Evolutionary conservation across 768 basidiomycete species (phyloP).

Genomic region (Lanmaoa rubissima): DNA sequence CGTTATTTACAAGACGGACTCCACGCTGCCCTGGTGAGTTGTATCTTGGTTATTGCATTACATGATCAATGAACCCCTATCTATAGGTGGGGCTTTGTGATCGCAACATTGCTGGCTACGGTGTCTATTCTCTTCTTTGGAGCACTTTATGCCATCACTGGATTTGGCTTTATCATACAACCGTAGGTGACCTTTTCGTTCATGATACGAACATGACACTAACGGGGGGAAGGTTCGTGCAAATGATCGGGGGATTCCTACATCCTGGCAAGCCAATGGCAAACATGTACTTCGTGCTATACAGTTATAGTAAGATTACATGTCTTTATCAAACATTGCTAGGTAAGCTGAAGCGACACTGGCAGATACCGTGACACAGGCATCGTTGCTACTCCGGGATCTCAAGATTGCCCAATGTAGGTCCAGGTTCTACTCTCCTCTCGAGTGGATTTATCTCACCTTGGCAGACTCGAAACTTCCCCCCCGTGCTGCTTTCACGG

Average conservation of each 20-base stretch:
- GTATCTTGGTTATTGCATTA: background rate
- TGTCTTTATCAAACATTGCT: constrained; percentile 33
- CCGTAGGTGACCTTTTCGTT: constrained; percentile 20
- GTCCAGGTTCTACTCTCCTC: background rate
- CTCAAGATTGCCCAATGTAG: constrained; percentile 43
- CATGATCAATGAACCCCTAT: background rate
- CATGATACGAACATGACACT: background rate
- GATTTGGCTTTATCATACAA: constrained; percentile 23
- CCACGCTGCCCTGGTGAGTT: constrained; percentile 50
- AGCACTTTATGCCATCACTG: constrained; percentile 53
- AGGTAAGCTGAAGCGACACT: constrained; percentile 30
- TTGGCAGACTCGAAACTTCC: constrained; percentile 54
- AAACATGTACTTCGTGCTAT: constrained; percentile 44
- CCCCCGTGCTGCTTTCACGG: constrained; percentile 61
- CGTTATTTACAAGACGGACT: constrained; percentile 51
- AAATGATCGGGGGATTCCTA: constrained; percentile 38
- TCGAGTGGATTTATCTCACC: constrained; percentile 37
- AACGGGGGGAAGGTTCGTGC: constrained; percentile 27
- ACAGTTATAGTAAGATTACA: constrained; percentile 42
- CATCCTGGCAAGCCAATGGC: constrained; percentile 42
- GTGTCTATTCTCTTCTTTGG: constrained; percentile 55
- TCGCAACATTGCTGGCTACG: constrained; percentile 48
- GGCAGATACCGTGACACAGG: constrained; percentile 52
- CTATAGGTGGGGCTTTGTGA: constrained; percentile 46
- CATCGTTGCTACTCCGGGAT: constrained; percentile 51